Percentiles rank a stretch among this genome's conserved stretches.
Conservation (phyloP, 768 basidiomycete species). For the Suillus bovinus region DNA sequence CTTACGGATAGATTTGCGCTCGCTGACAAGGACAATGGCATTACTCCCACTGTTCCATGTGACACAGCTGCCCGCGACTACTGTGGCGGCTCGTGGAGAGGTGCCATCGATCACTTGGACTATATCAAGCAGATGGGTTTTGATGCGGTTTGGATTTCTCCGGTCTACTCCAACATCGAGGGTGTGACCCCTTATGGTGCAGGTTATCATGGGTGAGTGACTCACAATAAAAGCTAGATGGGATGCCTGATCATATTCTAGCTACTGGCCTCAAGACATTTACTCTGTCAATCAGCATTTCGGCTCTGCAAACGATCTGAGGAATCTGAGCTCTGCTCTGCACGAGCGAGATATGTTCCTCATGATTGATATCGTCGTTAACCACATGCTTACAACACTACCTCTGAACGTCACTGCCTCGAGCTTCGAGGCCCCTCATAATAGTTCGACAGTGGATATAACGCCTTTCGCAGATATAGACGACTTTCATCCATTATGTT, state of each 20-base stretch:
- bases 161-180: constrained; percentile 50
- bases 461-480: constrained; percentile 36
- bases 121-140: constrained; percentile 67
- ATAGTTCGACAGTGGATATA: constrained; percentile 19
- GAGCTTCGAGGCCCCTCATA: constrained; percentile 17
- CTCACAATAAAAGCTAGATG: not conserved
- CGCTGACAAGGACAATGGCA: constrained; percentile 32
- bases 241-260: constrained; percentile 14
- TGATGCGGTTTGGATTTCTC: constrained; percentile 61
- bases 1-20: constrained; percentile 66
- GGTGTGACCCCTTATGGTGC: constrained; percentile 50
- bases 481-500: constrained; percentile 42
- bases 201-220: constrained; percentile 53
- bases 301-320: constrained; percentile 52
- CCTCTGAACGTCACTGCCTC: constrained; percentile 27
- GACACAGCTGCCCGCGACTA: constrained; percentile 48
- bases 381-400: constrained; percentile 51
- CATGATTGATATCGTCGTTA: constrained; percentile 65
- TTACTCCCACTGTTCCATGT: constrained; percentile 39
- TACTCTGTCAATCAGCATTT: constrained; percentile 52
- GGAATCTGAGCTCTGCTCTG: constrained; percentile 44
- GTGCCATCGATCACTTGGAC: constrained; percentile 54
- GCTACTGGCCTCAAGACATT: constrained; percentile 55
- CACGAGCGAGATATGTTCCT: constrained; percentile 57
- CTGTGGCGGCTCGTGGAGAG: constrained; percentile 60